These are phyloP conservation scores for Chenopodium formosanum DNA, from an alignment of 148 eudicot genomes.

Conservation along the genomic window DNA sequence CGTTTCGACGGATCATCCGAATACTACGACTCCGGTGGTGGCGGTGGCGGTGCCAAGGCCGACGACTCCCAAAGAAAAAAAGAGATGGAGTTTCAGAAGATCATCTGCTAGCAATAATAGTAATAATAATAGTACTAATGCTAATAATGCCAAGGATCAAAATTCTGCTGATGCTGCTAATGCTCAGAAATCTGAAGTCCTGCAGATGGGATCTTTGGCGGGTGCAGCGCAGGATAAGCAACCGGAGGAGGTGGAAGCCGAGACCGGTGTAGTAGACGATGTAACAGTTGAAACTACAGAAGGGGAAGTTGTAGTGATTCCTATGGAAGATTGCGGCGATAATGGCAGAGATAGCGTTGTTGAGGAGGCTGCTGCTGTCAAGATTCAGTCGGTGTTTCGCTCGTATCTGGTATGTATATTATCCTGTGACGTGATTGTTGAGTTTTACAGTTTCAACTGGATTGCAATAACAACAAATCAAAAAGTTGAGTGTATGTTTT, in stretches of 20 bases:
- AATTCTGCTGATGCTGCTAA: not conserved
- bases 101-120: conserved; percentile 46
- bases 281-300: conserved; percentile 34
- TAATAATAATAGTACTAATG: not conserved
- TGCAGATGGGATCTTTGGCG: not conserved
- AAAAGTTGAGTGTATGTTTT: no score
- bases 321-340: conserved; percentile 11
- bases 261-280: conserved; percentile 33
- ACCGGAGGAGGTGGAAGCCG: not conserved
- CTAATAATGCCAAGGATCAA: conserved; percentile 4
- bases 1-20: conserved; percentile 2
- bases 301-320: conserved; percentile 47
- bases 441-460: no score
- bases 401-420: conserved; percentile 55
- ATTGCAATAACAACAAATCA: no score
- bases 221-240: not conserved
- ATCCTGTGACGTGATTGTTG: not conserved
- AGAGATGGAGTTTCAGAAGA: conserved; percentile 86
- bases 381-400: conserved; percentile 77
- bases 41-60: conserved; percentile 36
- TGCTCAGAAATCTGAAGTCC: conserved; percentile 25
- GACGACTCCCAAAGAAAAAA: conserved; percentile 73
- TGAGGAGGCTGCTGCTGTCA: conserved; percentile 62
- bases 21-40: conserved; percentile 37
- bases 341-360: conserved; percentile 23